Conservation (phyloP, 2,329 filamentous ascomycete species). For the Aspergillus costaricaensis region DNA sequence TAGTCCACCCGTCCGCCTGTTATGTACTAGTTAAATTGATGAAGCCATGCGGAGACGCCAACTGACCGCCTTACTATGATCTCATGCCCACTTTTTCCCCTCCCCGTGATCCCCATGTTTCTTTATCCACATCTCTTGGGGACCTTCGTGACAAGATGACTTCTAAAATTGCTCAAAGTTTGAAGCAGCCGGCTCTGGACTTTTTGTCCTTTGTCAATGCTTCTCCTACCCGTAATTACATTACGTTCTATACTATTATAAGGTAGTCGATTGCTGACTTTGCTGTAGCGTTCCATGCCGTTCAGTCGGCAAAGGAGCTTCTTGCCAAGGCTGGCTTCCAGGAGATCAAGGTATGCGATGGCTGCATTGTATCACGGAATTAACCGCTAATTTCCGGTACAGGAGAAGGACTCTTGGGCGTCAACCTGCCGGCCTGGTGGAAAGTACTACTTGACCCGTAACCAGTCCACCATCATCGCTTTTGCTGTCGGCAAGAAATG, state of each 20-base stretch:
- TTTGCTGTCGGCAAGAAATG: conserved; percentile 90
- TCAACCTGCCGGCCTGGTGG: conserved; percentile 78
- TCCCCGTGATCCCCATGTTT: conserved; percentile 14
- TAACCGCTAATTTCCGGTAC: conserved; percentile 2
- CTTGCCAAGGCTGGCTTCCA: conserved; percentile 83
- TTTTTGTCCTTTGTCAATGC: conserved; percentile 93
- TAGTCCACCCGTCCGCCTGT: background rate
- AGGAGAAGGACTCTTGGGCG: conserved; percentile 88
- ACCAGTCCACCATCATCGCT: conserved; percentile 86
- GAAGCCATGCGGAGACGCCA: background rate
- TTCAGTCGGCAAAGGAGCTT: conserved; percentile 72
- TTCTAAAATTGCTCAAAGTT: conserved; percentile 29
- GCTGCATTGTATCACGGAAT: background rate
- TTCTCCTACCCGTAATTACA: conserved; percentile 78
- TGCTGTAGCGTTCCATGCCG: conserved; percentile 83
- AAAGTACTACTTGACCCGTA: conserved; percentile 95
- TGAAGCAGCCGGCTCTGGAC: conserved; percentile 64
- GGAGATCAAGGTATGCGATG: conserved; percentile 65
- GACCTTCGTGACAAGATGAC: conserved; percentile 34
- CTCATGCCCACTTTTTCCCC: conserved; percentile 14
- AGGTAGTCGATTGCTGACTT: background rate
- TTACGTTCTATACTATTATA: background rate
- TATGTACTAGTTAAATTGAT: background rate
- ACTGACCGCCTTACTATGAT: conserved; percentile 14
- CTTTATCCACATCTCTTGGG: conserved; percentile 14